Base-by-base conservation (phyloP, 192 early-diverging fungal genomes). In the Funneliformis mosseae region DNA sequence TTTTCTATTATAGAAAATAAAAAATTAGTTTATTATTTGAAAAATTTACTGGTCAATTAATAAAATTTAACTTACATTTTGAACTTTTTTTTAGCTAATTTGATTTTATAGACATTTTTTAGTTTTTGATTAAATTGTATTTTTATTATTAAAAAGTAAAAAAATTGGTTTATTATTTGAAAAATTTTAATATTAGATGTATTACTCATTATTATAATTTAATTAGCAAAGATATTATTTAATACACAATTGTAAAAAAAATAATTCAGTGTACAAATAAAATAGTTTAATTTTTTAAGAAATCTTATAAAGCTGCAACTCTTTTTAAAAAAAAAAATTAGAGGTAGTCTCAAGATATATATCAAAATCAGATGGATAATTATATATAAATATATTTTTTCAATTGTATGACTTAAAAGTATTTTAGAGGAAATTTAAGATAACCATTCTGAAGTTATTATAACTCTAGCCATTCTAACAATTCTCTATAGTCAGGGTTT, bases 231-330 rank as follows among this genome's bases (percentile, higher is more conserved):
- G 67, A 43, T 69, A 41, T 69, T 41, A 41, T 69, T 18, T 2
- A 1, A 38, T 38, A 69, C 41, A 41, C 5, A 69, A 41, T 69
- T 69, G 67, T 38, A 43, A 38, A 42, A 41, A 69, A 38, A 41
- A 41, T 69, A 11, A 42, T 69, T 69, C 4, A n/a, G 4, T 2
- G 4, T 41, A 18, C 39, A 10, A 69, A 41, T 69, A 69, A 14
- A 21, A 41, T 69, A 41, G 67, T 69, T 5, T 8, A 39, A 41
- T 69, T 43, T 69, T 69, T 69, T 16, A 69, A 69, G 14, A 69
- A 69, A 41, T 69, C 38, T 69, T 2, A 69, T n/a, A 69, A 41
- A 69, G 67, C 67, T 21, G 38, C 67, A 69, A 18, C 67, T 33
- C 14, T 21, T 3, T 69, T 25, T 1, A 62, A 25, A 62, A n/a